These are phyloP conservation scores for Pueraria montana DNA, from an alignment of 306 rosid genomes.

Conservation along the genomic window DNA sequence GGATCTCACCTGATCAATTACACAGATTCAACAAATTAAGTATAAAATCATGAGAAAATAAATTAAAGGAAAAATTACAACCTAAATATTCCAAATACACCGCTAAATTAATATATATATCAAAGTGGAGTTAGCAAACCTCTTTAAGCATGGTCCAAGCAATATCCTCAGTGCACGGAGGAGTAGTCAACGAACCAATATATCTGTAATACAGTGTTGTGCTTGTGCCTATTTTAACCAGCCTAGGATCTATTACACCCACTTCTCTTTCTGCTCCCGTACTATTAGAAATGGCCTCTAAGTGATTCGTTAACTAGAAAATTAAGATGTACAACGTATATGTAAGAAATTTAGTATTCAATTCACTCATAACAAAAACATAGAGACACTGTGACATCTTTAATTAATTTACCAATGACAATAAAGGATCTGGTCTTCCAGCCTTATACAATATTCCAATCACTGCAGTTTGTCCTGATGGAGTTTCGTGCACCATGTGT, in stretches of 20 bases:
- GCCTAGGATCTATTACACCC: constrained; percentile 59
- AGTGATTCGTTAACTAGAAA: constrained; percentile 51
- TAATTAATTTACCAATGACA: constrained; percentile 57
- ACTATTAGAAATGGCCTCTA: constrained; percentile 46
- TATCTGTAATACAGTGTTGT: constrained; percentile 65
- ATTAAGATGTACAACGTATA: not conserved
- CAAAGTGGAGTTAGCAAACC: constrained; percentile 34
- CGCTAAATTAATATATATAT: not conserved
- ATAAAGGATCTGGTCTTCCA: constrained; percentile 64
- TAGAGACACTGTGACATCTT: not conserved
- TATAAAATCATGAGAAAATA: not conserved
- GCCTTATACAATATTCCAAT: constrained; percentile 63
- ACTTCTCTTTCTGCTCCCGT: constrained; percentile 30
- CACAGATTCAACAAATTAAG: not conserved
- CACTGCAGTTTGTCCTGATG: constrained; percentile 60
- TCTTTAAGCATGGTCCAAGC: constrained; percentile 63
- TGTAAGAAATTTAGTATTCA: not conserved
- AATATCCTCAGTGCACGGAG: constrained; percentile 77
- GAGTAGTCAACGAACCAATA: constrained; percentile 78
- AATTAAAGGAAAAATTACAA: not conserved
- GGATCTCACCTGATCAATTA: constrained; percentile 56
- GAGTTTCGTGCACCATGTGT: constrained; percentile 73
- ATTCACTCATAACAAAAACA: not conserved
- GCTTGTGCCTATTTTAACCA: constrained; percentile 28
- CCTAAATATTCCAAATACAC: not conserved